Conservation (phyloP, 2,329 filamentous ascomycete species). For the Pseudocercospora fuligena region DNA sequence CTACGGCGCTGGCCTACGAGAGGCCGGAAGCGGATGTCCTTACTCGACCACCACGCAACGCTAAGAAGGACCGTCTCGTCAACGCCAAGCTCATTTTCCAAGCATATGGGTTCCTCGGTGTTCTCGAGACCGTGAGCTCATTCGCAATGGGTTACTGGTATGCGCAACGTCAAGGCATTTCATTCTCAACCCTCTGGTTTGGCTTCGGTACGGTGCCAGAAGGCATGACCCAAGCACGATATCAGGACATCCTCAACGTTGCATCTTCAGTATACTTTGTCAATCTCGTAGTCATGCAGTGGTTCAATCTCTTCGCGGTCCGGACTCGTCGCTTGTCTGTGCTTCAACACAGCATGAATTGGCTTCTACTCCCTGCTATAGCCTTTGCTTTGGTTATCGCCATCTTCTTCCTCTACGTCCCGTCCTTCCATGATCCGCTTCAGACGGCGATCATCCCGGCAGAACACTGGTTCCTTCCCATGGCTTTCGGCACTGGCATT, state of each 20-base stretch:
- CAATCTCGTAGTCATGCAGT: constrained; percentile 76
- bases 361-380: constrained; percentile 72
- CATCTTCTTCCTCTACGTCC: constrained; percentile 69
- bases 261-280: constrained; percentile 79
- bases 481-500: constrained; percentile 70
- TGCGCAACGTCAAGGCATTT: constrained; percentile 58
- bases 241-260: constrained; percentile 62
- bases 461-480: constrained; percentile 77
- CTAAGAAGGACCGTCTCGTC: constrained; percentile 72
- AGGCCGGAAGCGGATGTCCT: constrained; percentile 77
- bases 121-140: constrained; percentile 51
- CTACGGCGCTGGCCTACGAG: constrained; percentile 76
- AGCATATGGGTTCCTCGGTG: constrained; percentile 72
- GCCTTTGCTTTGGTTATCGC: constrained; percentile 70
- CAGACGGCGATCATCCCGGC: constrained; percentile 68
- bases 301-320: constrained; percentile 72
- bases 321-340: constrained; percentile 65
- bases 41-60: constrained; percentile 68
- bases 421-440: constrained; percentile 64
- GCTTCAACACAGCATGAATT: constrained; percentile 76
- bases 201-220: constrained; percentile 61
- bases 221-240: constrained; percentile 58
- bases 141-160: constrained; percentile 56
- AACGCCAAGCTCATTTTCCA: constrained; percentile 74
- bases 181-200: constrained; percentile 72